Percentiles rank a stretch among this genome's conserved stretches.
phyloP scores from a whole-genome alignment of 257 asterid genomes.

The Forsythia viridissima region DNA sequence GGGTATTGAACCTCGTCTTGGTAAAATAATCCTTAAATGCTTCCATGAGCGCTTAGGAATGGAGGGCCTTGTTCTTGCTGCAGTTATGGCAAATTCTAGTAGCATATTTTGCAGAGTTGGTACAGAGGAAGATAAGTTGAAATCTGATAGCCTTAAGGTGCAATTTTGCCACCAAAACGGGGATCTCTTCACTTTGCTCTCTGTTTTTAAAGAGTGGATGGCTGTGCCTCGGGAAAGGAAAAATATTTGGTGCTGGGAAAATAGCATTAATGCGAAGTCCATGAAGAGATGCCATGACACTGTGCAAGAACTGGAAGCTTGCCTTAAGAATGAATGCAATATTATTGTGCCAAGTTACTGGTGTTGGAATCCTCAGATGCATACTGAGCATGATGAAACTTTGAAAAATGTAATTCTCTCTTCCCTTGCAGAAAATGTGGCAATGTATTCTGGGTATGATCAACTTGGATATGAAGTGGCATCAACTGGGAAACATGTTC shows the following conservation, averaged over 20 bases:
- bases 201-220: slow-evolving; percentile 92
- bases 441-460: slow-evolving; percentile 92
- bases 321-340: slow-evolving; percentile 69
- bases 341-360: slow-evolving; percentile 74
- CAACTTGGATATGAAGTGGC: slow-evolving; percentile 93
- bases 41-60: slow-evolving; percentile 55
- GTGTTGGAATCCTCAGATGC: slow-evolving; percentile 67
- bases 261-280: slow-evolving; percentile 90
- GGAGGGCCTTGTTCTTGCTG: slow-evolving; percentile 93
- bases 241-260: slow-evolving; percentile 91
- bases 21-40: slow-evolving; percentile 77
- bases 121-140: slow-evolving; percentile 56
- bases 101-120: slow-evolving; percentile 95
- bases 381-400: slow-evolving; percentile 46
- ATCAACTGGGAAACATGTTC: slow-evolving; percentile 64
- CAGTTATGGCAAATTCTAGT: slow-evolving; percentile 87
- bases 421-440: slow-evolving; percentile 81
- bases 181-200: slow-evolving; percentile 87
- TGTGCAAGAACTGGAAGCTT: slow-evolving; percentile 68
- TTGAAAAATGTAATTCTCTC: slow-evolving; percentile 68
- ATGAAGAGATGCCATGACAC: slow-evolving; percentile 88
- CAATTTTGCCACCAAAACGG: slow-evolving; percentile 85
- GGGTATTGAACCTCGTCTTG: slow-evolving; percentile 95
- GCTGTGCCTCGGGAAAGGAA: slow-evolving; percentile 48
- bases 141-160: slow-evolving; percentile 87